Evolutionary conservation across 108 stramenopile genomes (phyloP), one percentile per base, ranked within the genome.

Genomic region (Poteriospumella lacustris): DNA sequence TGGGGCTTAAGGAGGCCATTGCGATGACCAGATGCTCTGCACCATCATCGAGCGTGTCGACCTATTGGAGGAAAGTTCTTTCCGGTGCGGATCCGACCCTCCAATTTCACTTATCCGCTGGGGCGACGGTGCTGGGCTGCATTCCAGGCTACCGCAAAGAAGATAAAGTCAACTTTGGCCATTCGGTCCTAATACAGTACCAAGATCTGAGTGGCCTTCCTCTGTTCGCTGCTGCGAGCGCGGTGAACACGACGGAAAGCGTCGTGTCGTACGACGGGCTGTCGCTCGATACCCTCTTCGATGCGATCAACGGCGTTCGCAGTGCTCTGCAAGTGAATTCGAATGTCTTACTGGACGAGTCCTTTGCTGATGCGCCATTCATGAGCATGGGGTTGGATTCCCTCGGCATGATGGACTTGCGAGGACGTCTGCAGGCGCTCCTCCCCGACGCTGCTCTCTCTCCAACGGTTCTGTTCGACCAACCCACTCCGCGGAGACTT

Each of bases 391-490:
- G 80, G 24, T 44, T 84, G 39, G 84, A 84, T 58, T 84, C 84
- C n/a, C 33, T 84, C 39, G 36, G 43, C 2, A 82, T 82, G 3
- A 80, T 77, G 60, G 80, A 83, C 42, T 83, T 84, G 40, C 29
- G 76, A 31, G 58, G 43, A 9, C 62, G 36, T 38, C 62, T 84
- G 44, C 40, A 33, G 33, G 76, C 59, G 44, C 42, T 47, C 12
- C 56, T 78, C 1, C 26, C n/a, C 5, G 62, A 28, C 0, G 36
- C 12, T 1, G 76, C 40, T 1, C 39, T 84, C 19, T 34, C 78
- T 26, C 76, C 80, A 15, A 84, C 84, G 0, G 44, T 83, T 19
- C 40, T 84, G 15, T 84, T 84, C 38, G 84, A 84, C 76, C 77
- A 80, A 28, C 84, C 84, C 36, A 84, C 82, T 9, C 78, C 79